Conservation (phyloP, 805 yeast genomes). For the Hanseniaspora guilliermondii region DNA sequence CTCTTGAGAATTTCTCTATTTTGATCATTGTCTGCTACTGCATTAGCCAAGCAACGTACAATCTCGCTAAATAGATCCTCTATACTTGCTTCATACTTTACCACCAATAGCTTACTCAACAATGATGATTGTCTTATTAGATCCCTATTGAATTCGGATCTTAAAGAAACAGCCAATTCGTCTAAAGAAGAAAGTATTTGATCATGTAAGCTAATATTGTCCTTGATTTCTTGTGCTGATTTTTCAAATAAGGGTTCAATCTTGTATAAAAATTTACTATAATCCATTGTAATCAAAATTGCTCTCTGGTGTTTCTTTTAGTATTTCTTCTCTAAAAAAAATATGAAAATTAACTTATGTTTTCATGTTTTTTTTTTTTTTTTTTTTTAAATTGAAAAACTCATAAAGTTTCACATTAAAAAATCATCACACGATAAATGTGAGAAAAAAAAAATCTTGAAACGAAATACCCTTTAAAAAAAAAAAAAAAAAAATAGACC, state of each 20-base stretch:
- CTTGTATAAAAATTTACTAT: constrained; percentile 24
- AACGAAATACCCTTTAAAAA: neutral
- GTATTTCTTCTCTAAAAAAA: too few species aligned
- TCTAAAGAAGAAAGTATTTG: constrained; percentile 17
- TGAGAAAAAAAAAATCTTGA: neutral
- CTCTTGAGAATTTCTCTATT: constrained; percentile 20
- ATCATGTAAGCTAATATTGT: constrained; percentile 14
- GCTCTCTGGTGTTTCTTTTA: neutral
- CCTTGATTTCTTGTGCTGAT: neutral
- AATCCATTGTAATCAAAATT: constrained; percentile 21
- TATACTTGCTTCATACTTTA: constrained; percentile 7
- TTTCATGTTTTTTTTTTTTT: neutral
- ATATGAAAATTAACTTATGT: neutral
- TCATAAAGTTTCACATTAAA: neutral
- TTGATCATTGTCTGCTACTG: constrained; percentile 24
- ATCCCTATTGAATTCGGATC: constrained; percentile 24
- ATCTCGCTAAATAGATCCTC: constrained; percentile 22
- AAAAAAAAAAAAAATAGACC: too few species aligned
- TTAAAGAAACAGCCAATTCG: constrained; percentile 24
- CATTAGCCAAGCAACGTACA: constrained; percentile 26
- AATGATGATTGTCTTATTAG: constrained; percentile 20
- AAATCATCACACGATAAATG: neutral
- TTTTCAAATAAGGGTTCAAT: constrained; percentile 22
- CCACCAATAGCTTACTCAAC: constrained; percentile 17
- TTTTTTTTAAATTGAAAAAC: neutral